Evolutionary conservation across 2,329 filamentous ascomycete species (phyloP).

Genomic region (Penicillium sp.): DNA sequence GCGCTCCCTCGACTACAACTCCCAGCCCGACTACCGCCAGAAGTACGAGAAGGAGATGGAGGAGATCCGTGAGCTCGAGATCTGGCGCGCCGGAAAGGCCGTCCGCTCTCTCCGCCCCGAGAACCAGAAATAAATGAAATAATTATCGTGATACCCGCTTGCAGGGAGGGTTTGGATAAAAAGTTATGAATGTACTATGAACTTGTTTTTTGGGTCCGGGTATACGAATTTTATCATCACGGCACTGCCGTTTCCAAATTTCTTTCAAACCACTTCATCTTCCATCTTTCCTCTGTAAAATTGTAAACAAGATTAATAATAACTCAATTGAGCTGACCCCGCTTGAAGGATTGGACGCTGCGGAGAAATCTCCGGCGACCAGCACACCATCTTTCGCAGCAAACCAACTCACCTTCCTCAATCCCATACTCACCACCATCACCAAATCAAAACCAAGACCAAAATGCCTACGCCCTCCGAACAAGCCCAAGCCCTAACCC

Average conservation of each 20-base stretch:
- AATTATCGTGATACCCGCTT: conserved; percentile 26
- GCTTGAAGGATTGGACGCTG: not conserved
- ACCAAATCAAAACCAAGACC: not conserved
- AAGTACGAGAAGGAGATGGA: conserved; percentile 98
- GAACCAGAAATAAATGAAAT: conserved; percentile 69
- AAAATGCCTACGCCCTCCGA: conserved; percentile 45
- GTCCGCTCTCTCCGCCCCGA: conserved; percentile 83
- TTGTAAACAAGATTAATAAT: not conserved
- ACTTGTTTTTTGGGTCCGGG: conserved; percentile 24
- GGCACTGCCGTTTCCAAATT: not conserved
- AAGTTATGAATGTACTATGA: conserved; percentile 40
- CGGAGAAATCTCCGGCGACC: not conserved
- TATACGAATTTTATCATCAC: conserved; percentile 3
- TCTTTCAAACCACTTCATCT: not conserved
- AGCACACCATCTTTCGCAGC: not conserved
- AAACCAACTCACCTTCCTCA: not conserved
- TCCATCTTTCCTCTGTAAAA: not conserved
- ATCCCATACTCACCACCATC: not conserved
- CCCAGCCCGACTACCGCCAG: conserved; percentile 91
- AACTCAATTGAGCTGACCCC: not conserved
- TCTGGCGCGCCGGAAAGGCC: conserved; percentile 98
- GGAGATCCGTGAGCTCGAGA: conserved; percentile 97
- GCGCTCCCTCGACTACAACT: conserved; percentile 96
- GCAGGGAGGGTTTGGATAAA: conserved; percentile 25
- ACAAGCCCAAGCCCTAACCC: conserved; percentile 57